Evolutionary conservation across 2,329 filamentous ascomycete species (phyloP), one percentile per base, ranked within the genome.

Genomic region (Phyllachora maydis): DNA sequence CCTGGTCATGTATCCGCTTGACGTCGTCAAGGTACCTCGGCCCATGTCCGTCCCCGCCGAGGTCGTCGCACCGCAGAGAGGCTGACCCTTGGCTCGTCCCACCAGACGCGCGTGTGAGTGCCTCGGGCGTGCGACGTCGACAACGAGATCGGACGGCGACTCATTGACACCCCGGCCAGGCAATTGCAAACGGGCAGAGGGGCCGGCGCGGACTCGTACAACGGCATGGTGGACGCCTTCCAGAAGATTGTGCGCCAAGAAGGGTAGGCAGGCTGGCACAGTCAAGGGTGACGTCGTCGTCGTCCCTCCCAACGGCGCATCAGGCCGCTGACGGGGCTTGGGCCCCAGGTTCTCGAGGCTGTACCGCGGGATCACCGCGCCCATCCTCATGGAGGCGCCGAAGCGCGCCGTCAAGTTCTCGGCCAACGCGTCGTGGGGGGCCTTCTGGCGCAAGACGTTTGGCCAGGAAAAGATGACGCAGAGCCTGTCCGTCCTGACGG

Each of bases 11-110:
- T 85, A 56, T 43, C 88, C 88, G 37, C 63, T 98, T 49, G 88
- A 98, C 49, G 88, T 98, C 28, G 81, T 95, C 50, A 95, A 95
- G 66, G n/a, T n/a, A n/a, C n/a, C n/a, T n/a, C n/a, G n/a, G n/a
- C n/a, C n/a, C n/a, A n/a, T n/a, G n/a, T n/a, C n/a, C n/a, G n/a
- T n/a, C n/a, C n/a, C n/a, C n/a, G n/a, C n/a, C n/a, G n/a, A n/a
- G n/a, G n/a, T n/a, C n/a, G n/a, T n/a, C n/a, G n/a, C n/a, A n/a
- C n/a, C n/a, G n/a, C n/a, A n/a, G n/a, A n/a, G n/a, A n/a, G n/a
- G n/a, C n/a, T n/a, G n/a, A n/a, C n/a, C n/a, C n/a, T n/a, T n/a
- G n/a, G n/a, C n/a, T n/a, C n/a, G n/a, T n/a, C n/a, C n/a, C n/a
- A n/a, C n/a, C n/a, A n/a, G n/a, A 95, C 88, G 34, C 66, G 64